Base-by-base conservation (phyloP, 306 rosid genomes). In the Sophora flavescens region DNA sequence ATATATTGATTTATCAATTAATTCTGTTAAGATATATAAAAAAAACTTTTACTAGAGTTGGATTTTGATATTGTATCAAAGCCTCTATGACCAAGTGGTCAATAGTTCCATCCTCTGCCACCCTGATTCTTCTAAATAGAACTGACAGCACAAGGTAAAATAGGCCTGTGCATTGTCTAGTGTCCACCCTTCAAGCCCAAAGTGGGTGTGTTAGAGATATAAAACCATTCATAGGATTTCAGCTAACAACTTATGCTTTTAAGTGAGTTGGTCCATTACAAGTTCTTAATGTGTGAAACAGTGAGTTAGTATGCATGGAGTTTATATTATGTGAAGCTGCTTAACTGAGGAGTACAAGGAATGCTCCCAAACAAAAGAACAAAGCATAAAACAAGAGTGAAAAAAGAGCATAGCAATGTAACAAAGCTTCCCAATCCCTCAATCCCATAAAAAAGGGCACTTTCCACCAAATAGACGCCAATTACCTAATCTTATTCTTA, bases 161-260 rank as follows among this genome's bases (percentile, higher is more conserved):
- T 36, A 14, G 7, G n/a, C 69, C 8, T 3, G 32, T 38, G 38
- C 63, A 12, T 12, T 60, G 69, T 38, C 69, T 39, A 12, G 5
- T 60, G 69, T 38, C 69, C 69, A 3, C 18, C 15, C 69, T 36
- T 63, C 22, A 63, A 36, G 6, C 26, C 50, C 69, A 38, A 63
- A 63, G 69, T 30, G 32, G 32, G 32, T 30, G 32, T 30, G 32
- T 30, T 30, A 30, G 32, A 30, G 32, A 3, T 30, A 30, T 30
- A 30, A 30, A 15, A 63, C 28, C 32, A 63, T 39, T 38, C 32
- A 63, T 36, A 63, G 28, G 2, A 7, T 35, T 38, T 15, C 50
- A n/a, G n/a, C n/a, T n/a, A n/a, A n/a, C n/a, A 63, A 4, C 4
- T 22, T 63, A 36, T 36, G 30, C 28, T 7, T 63, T 4, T 35